phyloP scores from a whole-genome alignment of 2,329 filamentous ascomycete genomes.

The Sporothrix variecibatus region DNA sequence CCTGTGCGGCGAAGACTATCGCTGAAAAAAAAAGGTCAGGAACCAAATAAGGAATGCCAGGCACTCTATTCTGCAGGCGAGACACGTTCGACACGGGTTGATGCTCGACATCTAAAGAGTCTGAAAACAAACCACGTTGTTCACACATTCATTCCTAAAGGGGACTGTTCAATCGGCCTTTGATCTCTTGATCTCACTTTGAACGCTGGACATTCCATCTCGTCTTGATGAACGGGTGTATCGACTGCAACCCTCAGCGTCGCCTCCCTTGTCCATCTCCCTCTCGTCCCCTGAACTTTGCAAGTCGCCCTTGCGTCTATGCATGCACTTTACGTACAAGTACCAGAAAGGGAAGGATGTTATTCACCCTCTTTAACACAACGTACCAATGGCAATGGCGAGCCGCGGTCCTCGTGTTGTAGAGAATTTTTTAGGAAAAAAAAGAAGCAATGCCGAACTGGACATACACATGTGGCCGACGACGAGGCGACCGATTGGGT shows the following conservation, averaged over 20 bases:
- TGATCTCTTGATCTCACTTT: not conserved
- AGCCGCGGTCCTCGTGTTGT: not conserved
- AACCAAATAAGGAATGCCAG: not conserved
- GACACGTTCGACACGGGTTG: not conserved
- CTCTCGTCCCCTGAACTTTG: not conserved
- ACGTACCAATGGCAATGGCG: not conserved
- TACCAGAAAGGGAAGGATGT: not conserved
- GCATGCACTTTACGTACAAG: slow-evolving; percentile 18
- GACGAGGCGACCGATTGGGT: not conserved
- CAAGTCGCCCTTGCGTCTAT: not conserved
- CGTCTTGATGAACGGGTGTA: not conserved
- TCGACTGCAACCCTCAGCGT: not conserved
- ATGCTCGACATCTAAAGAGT: not conserved
- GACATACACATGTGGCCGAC: not conserved
- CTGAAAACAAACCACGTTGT: not conserved
- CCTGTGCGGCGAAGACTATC: not conserved
- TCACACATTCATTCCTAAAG: not conserved
- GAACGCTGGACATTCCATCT: not conserved
- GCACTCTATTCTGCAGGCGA: not conserved
- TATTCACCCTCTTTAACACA: not conserved
- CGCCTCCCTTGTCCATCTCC: not conserved
- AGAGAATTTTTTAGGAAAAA: not conserved
- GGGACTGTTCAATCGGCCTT: not conserved
- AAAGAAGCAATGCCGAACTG: not conserved
- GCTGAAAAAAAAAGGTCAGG: not conserved